Evolutionary conservation across 2,329 filamentous ascomycete genomes (phyloP).

Genomic region (Pezicula rhizophila): DNA sequence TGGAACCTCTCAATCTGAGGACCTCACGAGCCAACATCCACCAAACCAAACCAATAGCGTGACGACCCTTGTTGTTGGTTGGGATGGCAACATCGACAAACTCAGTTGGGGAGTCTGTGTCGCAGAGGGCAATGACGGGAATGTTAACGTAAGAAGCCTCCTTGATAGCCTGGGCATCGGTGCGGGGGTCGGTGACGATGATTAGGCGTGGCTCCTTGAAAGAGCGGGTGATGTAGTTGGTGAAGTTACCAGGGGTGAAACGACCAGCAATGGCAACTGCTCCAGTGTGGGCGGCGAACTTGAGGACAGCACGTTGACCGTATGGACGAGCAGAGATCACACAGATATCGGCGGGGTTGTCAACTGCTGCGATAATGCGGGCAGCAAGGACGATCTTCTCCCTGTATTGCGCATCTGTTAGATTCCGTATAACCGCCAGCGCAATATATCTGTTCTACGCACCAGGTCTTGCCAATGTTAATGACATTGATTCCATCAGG

Average conservation of each 20-base stretch:
- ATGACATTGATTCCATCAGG: conserved; percentile 97
- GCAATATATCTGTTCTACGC: conserved; percentile 33
- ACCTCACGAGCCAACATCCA: conserved; percentile 99
- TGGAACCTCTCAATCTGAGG: conserved; percentile 94
- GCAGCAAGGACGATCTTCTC: conserved; percentile 99
- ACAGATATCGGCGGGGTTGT: conserved; percentile 99
- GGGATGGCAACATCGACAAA: conserved; percentile 99
- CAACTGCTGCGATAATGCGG: conserved; percentile 96
- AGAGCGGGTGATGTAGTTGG: conserved; percentile 99
- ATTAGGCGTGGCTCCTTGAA: conserved; percentile 99
- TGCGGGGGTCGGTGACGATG: conserved; percentile 98
- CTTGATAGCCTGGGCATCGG: conserved; percentile 99
- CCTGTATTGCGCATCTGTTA: conserved; percentile 46
- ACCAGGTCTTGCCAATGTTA: conserved; percentile 99
- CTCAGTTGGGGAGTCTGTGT: conserved; percentile 98
- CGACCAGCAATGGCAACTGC: conserved; percentile 97
- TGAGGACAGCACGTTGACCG: conserved; percentile 98
- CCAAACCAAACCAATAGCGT: conserved; percentile 97
- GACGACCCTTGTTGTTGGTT: conserved; percentile 99
- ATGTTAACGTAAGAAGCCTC: conserved; percentile 99
- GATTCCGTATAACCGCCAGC: conserved; percentile 1
- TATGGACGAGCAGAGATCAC: conserved; percentile 99
- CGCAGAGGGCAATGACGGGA: conserved; percentile 97
- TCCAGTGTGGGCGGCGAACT: conserved; percentile 98
- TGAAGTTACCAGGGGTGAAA: conserved; percentile 99